These are phyloP conservation scores for Pestalotiopsis sp. DNA, from an alignment of 2,329 filamentous ascomycete species.

Conservation along the genomic window DNA sequence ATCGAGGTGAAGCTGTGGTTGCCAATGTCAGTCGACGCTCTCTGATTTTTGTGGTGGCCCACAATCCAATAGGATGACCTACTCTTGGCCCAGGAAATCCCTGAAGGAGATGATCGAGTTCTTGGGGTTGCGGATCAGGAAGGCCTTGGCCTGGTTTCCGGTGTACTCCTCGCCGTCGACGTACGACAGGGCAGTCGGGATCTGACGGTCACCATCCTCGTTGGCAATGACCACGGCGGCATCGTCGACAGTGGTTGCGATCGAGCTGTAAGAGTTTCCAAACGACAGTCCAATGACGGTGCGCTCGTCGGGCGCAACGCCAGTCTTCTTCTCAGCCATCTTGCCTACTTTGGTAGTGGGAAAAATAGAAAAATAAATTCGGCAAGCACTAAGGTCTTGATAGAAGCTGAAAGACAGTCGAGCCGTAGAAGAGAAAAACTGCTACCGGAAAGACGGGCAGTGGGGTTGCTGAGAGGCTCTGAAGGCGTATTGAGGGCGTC, in stretches of 20 bases:
- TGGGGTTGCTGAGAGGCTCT: neutral
- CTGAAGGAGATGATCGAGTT: constrained; percentile 97
- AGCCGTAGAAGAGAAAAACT: neutral
- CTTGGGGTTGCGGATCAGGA: constrained; percentile 86
- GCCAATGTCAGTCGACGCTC: constrained; percentile 19
- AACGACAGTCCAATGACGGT: constrained; percentile 93
- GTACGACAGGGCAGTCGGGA: constrained; percentile 92
- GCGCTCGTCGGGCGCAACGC: constrained; percentile 56
- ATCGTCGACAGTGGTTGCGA: constrained; percentile 89
- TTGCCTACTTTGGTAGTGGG: constrained; percentile 1
- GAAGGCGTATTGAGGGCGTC: neutral
- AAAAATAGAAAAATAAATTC: constrained; percentile 20
- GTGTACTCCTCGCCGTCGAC: constrained; percentile 96
- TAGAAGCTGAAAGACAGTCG: constrained; percentile 1
- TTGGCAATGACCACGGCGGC: constrained; percentile 98
- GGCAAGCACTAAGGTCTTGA: constrained; percentile 12
- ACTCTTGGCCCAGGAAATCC: constrained; percentile 94
- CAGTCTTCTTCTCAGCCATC: constrained; percentile 50
- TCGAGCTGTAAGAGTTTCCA: constrained; percentile 97
- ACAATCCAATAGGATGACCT: constrained; percentile 34
- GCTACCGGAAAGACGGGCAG: neutral
- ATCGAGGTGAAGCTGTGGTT: constrained; percentile 80
- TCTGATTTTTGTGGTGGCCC: neutral
- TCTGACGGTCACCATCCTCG: constrained; percentile 98
- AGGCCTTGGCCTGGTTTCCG: constrained; percentile 90